These are phyloP conservation scores for Anastatica hierochuntica DNA, from an alignment of 345 rosid genomes.

Conservation along the genomic window DNA sequence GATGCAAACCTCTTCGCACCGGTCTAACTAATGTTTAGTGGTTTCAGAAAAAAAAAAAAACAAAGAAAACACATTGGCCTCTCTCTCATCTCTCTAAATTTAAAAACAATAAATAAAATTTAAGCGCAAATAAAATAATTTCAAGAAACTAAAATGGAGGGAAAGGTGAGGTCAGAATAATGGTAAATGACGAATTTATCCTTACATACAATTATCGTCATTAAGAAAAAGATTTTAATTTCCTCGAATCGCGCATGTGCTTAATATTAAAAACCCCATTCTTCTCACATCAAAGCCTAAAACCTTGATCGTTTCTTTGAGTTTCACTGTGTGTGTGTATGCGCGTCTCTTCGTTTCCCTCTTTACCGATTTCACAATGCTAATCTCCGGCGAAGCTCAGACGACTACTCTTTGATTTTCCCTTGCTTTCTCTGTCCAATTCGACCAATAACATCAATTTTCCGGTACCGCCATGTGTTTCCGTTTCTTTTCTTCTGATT, in stretches of 20 bases:
- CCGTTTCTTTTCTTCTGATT: not conserved
- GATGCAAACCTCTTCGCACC: too few species aligned
- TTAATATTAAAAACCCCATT: not conserved
- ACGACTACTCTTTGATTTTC: not conserved
- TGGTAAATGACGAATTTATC: constrained; percentile 25
- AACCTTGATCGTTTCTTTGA: not conserved
- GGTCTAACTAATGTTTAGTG: too few species aligned
- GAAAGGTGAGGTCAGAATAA: constrained; percentile 25
- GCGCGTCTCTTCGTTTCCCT: constrained; percentile 7
- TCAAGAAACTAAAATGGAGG: constrained; percentile 35
- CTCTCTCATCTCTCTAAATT: too few species aligned
- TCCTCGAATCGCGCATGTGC: constrained; percentile 7
- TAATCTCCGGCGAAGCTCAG: constrained; percentile 2
- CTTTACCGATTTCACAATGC: constrained; percentile 18
- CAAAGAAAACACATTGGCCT: too few species aligned
- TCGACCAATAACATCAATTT: not conserved
- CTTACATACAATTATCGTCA: constrained; percentile 1
- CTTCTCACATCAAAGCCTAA: constrained; percentile 1
- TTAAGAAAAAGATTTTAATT: not conserved
- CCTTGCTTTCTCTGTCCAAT: not conserved
- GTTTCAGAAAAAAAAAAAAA: too few species aligned
- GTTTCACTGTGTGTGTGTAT: not conserved
- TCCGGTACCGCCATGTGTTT: not conserved
- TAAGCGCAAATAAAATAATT: too few species aligned
- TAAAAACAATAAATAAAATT: too few species aligned